Conservation (phyloP, 345 rosid genomes). For the Fremontodendron californicum region DNA sequence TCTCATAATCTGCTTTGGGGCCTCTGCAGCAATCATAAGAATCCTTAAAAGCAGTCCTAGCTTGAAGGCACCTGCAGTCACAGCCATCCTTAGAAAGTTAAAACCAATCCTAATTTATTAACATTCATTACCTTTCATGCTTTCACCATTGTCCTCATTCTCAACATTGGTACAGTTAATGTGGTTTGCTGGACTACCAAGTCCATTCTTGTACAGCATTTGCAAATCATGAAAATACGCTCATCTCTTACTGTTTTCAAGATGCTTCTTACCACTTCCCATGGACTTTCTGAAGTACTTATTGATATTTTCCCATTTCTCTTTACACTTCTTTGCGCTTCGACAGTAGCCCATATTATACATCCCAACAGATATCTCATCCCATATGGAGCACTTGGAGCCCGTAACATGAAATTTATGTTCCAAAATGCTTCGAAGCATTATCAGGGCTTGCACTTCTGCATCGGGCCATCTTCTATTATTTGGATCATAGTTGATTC, state of each 20-base stretch:
- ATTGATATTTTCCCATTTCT: conserved; percentile 87
- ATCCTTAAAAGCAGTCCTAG: not conserved
- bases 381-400: conserved; percentile 51
- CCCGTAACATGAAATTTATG: conserved; percentile 34
- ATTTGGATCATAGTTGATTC: conserved; percentile 15
- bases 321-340: conserved; percentile 68
- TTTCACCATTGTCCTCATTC: not conserved
- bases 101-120: not conserved
- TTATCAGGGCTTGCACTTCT: conserved; percentile 70
- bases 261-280: conserved; percentile 42
- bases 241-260: conserved; percentile 43
- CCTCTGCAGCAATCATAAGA: not conserved
- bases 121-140: not conserved
- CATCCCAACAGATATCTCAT: conserved; percentile 60
- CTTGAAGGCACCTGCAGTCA: not conserved
- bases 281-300: conserved; percentile 54
- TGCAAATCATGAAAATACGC: conserved; percentile 49
- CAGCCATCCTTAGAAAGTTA: not conserved
- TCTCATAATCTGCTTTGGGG: not conserved
- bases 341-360: conserved; percentile 49
- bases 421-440: conserved; percentile 43
- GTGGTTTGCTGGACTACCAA: conserved; percentile 16
- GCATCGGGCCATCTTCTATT: conserved; percentile 42
- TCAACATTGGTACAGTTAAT: conserved; percentile 2
- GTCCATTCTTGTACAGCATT: conserved; percentile 38